These are phyloP conservation scores for Pestalotiopsis fici DNA, from an alignment of 2,329 filamentous ascomycete species.

Conservation along the genomic window DNA sequence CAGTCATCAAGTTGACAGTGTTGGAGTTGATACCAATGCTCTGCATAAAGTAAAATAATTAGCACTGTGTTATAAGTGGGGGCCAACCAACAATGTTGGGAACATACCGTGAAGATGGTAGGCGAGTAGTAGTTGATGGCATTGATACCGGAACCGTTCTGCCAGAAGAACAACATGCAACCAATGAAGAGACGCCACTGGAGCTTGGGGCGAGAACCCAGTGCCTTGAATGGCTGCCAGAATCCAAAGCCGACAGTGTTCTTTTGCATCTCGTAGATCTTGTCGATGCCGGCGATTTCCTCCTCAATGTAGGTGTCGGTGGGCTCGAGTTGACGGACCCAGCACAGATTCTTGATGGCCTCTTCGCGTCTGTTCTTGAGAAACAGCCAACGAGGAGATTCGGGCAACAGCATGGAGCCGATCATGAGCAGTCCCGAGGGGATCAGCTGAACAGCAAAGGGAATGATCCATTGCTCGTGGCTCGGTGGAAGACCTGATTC, in stretches of 20 bases:
- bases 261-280: conserved; percentile 55
- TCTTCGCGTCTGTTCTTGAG: conserved; percentile 51
- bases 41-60: neutral
- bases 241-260: conserved; percentile 24
- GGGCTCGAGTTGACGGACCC: conserved; percentile 50
- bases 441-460: conserved; percentile 55
- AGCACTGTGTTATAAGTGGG: neutral
- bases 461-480: conserved; percentile 50
- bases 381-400: conserved; percentile 63
- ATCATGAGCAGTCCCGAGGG: conserved; percentile 52
- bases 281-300: conserved; percentile 48
- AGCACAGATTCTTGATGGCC: conserved; percentile 52
- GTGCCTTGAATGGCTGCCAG: conserved; percentile 43
- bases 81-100: neutral
- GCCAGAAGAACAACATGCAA: conserved; percentile 60
- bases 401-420: conserved; percentile 48
- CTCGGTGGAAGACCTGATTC: conserved; percentile 29
- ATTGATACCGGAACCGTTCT: conserved; percentile 29
- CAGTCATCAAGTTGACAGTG: conserved; percentile 6
- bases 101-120: conserved; percentile 7
- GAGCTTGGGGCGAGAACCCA: conserved; percentile 31
- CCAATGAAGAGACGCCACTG: conserved; percentile 57
- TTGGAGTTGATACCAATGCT: conserved; percentile 3
- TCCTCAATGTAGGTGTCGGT: conserved; percentile 62
- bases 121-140: conserved; percentile 10